phyloP scores from a whole-genome alignment of 768 basidiomycete genomes.

The Gymnopilus dilepis region DNA sequence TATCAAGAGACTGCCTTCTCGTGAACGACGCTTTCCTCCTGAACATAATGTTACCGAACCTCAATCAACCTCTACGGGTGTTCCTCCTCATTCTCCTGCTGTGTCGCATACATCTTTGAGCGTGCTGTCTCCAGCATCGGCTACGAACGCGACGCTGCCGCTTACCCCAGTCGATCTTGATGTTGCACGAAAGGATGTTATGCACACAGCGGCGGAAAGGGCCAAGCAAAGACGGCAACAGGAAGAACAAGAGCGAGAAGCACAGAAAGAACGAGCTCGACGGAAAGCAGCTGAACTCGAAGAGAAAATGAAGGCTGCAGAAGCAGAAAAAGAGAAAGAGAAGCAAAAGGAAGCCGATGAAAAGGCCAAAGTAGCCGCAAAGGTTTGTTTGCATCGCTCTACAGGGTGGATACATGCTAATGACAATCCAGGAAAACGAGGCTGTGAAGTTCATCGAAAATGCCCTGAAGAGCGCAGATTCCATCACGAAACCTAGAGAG shows the following conservation, averaged over 20 bases:
- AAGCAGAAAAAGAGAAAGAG: constrained; percentile 44
- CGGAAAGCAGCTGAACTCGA: constrained; percentile 81
- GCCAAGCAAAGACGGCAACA: constrained; percentile 80
- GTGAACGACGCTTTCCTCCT: constrained; percentile 45
- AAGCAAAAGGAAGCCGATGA: constrained; percentile 30
- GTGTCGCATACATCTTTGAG: constrained; percentile 46
- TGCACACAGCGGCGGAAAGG: constrained; percentile 86
- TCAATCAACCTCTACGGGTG: constrained; percentile 28
- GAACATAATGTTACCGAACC: constrained; percentile 38
- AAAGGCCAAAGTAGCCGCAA: constrained; percentile 13
- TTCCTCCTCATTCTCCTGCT: constrained; percentile 50
- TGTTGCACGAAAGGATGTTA: constrained; percentile 71
- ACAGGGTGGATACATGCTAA: constrained; percentile 3
- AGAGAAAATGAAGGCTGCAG: constrained; percentile 59
- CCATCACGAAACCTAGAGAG: constrained; percentile 1
- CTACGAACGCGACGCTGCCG: constrained; percentile 36
- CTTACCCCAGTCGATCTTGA: constrained; percentile 56
- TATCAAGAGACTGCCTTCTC: constrained; percentile 45
- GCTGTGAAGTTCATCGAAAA: constrained; percentile 53
- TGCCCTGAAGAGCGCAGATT: constrained; percentile 38
- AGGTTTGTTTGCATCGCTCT: constrained; percentile 10
- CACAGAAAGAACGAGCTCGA: constrained; percentile 78
- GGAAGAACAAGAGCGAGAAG: constrained; percentile 84
- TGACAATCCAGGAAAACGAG: constrained; percentile 36
- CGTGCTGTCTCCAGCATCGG: constrained; percentile 40